Conservation (phyloP, 805 yeast species). For the Schizosaccharomyces pombe region DNA sequence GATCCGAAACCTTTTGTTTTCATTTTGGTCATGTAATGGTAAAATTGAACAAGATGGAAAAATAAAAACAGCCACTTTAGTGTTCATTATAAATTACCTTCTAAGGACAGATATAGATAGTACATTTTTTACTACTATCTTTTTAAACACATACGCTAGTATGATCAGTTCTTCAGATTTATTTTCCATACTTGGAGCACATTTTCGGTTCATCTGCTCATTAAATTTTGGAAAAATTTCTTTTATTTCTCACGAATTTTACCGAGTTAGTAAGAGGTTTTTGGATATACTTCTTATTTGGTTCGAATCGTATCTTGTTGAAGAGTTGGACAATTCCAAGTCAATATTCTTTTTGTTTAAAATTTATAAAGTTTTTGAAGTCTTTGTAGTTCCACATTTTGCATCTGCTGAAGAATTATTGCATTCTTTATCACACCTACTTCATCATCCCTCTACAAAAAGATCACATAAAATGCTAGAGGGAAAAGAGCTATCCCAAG, state of each 20-base stretch:
- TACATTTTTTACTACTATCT: slow-evolving; percentile 15
- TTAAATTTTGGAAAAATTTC: no score
- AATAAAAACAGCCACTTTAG: background rate
- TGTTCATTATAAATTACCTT: slow-evolving; percentile 11
- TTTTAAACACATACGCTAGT: background rate
- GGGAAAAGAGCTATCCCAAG: no score
- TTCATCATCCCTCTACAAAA: background rate
- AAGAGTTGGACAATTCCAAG: background rate
- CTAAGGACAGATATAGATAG: slow-evolving; percentile 19
- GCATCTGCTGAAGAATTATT: background rate
- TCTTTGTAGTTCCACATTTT: background rate
- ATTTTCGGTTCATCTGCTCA: no score
- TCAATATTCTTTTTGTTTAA: background rate
- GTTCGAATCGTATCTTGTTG: background rate
- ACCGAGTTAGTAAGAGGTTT: background rate
- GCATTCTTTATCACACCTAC: background rate
- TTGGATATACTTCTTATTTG: background rate
- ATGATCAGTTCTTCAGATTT: background rate
- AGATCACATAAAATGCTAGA: no score
- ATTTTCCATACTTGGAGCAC: background rate
- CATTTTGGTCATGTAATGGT: background rate
- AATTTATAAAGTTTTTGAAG: background rate
- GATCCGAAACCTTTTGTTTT: background rate
- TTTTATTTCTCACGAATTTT: background rate
- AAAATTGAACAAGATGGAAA: background rate